These are phyloP conservation scores for Macroventuria anomochaeta DNA, from an alignment of 2,329 filamentous ascomycete species.

Conservation along the genomic window DNA sequence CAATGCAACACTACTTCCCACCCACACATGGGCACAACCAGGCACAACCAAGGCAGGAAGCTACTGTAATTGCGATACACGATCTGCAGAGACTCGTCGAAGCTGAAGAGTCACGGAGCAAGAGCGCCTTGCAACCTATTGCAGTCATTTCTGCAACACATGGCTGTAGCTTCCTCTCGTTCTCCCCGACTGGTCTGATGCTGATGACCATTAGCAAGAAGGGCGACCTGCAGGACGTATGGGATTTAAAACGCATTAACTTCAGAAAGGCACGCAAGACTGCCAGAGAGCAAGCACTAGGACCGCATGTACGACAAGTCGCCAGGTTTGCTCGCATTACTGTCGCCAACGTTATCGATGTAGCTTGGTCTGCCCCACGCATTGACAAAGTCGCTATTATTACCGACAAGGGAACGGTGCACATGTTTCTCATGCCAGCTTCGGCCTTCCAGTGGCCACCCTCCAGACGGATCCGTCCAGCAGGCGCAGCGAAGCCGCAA, in stretches of 20 bases:
- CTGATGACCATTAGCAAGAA: constrained; percentile 82
- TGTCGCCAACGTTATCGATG: constrained; percentile 86
- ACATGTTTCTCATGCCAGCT: constrained; percentile 85
- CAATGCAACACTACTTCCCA: constrained; percentile 67
- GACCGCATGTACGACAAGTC: constrained; percentile 74
- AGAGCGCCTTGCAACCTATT: constrained; percentile 64
- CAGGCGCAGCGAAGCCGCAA: constrained; percentile 32
- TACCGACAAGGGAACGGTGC: constrained; percentile 93
- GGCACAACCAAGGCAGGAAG: constrained; percentile 62
- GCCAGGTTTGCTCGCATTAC: constrained; percentile 92
- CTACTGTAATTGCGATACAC: constrained; percentile 75
- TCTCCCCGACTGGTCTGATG: constrained; percentile 74
- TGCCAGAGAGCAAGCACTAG: constrained; percentile 37
- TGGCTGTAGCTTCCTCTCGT: constrained; percentile 81
- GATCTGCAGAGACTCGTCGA: constrained; percentile 68
- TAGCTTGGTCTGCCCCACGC: constrained; percentile 82
- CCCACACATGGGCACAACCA: constrained; percentile 74
- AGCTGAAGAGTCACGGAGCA: constrained; percentile 56
- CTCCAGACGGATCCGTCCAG: constrained; percentile 55
- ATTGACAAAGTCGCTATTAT: constrained; percentile 87
- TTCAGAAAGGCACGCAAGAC: constrained; percentile 52
- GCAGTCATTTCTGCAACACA: constrained; percentile 74
- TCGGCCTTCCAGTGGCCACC: constrained; percentile 89
- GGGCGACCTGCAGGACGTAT: constrained; percentile 82
- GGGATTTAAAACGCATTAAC: constrained; percentile 72